Evolutionary conservation across 75 land plant genomes (phyloP).

Genomic region (Cunninghamia lanceolata): DNA sequence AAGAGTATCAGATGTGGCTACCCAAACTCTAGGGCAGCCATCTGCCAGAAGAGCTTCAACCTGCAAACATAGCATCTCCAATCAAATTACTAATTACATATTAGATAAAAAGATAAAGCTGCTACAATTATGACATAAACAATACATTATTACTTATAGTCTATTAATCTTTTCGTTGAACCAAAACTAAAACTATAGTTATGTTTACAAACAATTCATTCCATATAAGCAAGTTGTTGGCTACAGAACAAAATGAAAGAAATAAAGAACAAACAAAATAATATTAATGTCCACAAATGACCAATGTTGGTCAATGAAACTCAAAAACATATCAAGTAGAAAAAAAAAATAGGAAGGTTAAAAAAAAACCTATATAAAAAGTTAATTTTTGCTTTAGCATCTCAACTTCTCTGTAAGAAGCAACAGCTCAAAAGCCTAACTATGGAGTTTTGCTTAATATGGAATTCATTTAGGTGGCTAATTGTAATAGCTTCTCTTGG

Average conservation of each 20-base stretch:
- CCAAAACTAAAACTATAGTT: background rate
- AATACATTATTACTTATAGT: background rate
- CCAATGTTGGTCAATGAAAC: too few relatives aligned
- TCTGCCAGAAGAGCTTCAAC: conserved; percentile 77
- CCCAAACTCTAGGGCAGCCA: conserved; percentile 95
- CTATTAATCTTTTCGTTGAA: background rate
- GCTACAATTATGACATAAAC: background rate
- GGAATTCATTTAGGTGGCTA: background rate
- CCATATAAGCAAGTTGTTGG: background rate
- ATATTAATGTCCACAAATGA: too few relatives aligned
- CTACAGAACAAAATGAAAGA: too few relatives aligned
- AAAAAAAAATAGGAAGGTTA: background rate
- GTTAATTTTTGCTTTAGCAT: background rate
- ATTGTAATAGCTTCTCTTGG: background rate
- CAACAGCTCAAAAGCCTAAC: background rate
- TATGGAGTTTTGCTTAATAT: background rate
- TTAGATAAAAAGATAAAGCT: background rate
- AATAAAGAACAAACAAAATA: too few relatives aligned
- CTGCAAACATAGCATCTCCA: conserved; percentile 28
- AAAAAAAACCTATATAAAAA: background rate
- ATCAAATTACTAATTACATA: background rate
- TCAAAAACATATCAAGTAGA: background rate
- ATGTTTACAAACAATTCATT: background rate
- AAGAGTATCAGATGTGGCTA: conserved; percentile 79
- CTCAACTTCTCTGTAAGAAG: background rate